These are phyloP conservation scores for Pseudozyma hubeiensis DNA, from an alignment of 1,284 basidiomycete genomes.

Conservation along the genomic window DNA sequence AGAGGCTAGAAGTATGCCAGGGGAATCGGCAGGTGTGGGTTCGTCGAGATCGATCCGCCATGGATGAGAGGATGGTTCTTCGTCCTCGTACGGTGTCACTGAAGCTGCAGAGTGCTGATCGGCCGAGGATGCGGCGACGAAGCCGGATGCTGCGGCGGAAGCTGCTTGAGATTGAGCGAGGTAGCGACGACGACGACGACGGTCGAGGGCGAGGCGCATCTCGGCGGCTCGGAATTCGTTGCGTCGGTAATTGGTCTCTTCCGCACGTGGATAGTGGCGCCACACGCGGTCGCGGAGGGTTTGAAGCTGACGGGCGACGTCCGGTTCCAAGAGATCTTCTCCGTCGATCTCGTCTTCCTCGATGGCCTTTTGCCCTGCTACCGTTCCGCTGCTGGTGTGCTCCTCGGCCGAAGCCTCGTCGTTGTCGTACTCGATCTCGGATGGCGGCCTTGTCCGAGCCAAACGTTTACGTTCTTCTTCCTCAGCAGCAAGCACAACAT, in stretches of 20 bases:
- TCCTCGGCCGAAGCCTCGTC: not conserved
- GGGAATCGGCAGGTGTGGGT: slow-evolving; percentile 56
- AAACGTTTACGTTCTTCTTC: slow-evolving; percentile 22
- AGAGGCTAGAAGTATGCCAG: slow-evolving; percentile 66
- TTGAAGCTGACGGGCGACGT: slow-evolving; percentile 41
- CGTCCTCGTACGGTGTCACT: slow-evolving; percentile 36
- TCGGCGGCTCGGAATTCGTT: slow-evolving; percentile 59
- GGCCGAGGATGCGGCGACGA: slow-evolving; percentile 1
- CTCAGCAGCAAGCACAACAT: slow-evolving; percentile 33
- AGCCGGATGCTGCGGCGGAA: slow-evolving; percentile 4
- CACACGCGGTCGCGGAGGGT: slow-evolving; percentile 59
- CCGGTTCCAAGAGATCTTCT: slow-evolving; percentile 44
- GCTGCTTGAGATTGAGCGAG: slow-evolving; percentile 22
- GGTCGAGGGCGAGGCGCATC: slow-evolving; percentile 55
- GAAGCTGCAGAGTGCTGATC: slow-evolving; percentile 47
- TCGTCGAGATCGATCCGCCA: slow-evolving; percentile 58
- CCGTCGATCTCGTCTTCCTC: slow-evolving; percentile 35
- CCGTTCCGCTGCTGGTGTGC: not conserved
- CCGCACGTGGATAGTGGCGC: slow-evolving; percentile 66
- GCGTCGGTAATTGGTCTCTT: slow-evolving; percentile 61
- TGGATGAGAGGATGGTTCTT: slow-evolving; percentile 10
- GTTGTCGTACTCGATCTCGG: slow-evolving; percentile 23
- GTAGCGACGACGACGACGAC: slow-evolving; percentile 38
- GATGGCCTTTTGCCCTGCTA: not conserved
- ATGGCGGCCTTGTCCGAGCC: slow-evolving; percentile 12